Base-by-base conservation (phyloP, 2,329 filamentous ascomycete species). In the Neurospora sp. region DNA sequence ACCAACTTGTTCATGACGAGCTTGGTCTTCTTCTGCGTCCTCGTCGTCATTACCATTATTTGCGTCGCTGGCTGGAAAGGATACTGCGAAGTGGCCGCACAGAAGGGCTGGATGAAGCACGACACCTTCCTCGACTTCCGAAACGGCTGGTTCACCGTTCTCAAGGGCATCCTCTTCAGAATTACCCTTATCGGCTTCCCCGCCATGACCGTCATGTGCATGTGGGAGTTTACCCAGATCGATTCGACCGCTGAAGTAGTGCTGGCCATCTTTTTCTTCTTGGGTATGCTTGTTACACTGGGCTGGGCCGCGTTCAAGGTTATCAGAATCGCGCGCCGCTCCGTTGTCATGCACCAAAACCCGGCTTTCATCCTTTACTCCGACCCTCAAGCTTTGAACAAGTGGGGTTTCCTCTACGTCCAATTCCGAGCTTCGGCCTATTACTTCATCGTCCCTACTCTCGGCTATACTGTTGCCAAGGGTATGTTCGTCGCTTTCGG, bases 331-430 rank as follows among this genome's bases (percentile, higher is more conserved):
- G 92, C 92, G 17, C 91, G 91, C 76, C 89, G 91, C 74, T 96
- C 92, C 28, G 90, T 94, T 73, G 82, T 86, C 67, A 92, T 96
- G 88, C 92, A 96, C 86, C 93, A 93, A 82, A 96, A 96, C 81
- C 92, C 92, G 19, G 92, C 92, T 46, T 96, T 96, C 79, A 95
- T 96, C 76, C 88, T 96, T 70, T 96, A 94, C 83, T 96, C 92
- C 8, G 92, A 96, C 77, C 91, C 92, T 4, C 86, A 91, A 70
- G 89, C 91, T 68, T 85, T 96, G 74, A 96, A 96, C 87, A 94
- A 96, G 81, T 96, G 92, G 92, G 92, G 92, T 40, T 96, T 96
- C 83, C 84, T 96, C 69, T 96, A 96, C 78, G 91, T 96, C 67
- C 92, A 95, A 78, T 96, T 94, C 84, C 90, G 92, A 77, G 92